These are phyloP conservation scores for Mycena leptocephala DNA, from an alignment of 768 basidiomycete genomes.

Conservation along the genomic window DNA sequence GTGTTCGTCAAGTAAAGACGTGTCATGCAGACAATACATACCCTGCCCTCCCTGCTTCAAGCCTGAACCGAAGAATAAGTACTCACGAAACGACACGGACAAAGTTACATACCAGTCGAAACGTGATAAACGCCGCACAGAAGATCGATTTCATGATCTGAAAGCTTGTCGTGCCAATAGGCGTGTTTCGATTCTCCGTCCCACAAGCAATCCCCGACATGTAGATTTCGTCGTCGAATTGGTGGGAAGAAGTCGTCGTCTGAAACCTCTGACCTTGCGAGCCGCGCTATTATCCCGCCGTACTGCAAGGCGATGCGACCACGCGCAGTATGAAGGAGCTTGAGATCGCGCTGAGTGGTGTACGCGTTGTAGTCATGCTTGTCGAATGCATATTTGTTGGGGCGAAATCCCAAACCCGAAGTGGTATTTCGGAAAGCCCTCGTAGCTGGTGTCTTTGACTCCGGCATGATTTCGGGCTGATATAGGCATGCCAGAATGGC, in stretches of 20 bases:
- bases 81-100: neutral
- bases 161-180: neutral
- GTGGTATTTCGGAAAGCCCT: neutral
- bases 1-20: neutral
- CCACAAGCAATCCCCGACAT: conserved; percentile 1
- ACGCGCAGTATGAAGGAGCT: neutral
- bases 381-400: neutral
- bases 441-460: neutral
- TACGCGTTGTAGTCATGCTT: neutral
- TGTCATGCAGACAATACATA: neutral
- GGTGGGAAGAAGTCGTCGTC: neutral
- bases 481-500: neutral
- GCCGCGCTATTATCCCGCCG: neutral
- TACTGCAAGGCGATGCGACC: conserved; percentile 1
- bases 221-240: neutral
- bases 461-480: neutral
- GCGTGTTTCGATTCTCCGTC: neutral
- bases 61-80: neutral
- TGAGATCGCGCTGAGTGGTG: neutral
- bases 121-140: conserved; percentile 11
- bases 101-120: neutral
- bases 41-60: neutral
- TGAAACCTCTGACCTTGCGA: neutral
- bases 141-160: neutral
- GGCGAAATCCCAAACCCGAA: neutral